These are phyloP conservation scores for Penicillium longicatenatum DNA, from an alignment of 495 filamentous ascomycete species.

Conservation along the genomic window DNA sequence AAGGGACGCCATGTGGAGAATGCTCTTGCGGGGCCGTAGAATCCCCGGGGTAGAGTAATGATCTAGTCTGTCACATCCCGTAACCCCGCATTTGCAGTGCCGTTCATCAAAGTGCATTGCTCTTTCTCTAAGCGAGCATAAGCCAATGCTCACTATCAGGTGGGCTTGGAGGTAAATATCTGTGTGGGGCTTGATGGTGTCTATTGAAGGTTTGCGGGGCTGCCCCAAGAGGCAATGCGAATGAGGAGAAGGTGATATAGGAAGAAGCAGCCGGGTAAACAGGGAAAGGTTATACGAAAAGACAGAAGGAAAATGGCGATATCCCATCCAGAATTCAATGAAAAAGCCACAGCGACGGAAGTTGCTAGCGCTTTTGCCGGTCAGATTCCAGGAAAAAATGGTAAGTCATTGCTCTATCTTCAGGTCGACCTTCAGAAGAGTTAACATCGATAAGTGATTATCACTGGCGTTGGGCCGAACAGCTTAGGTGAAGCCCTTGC, in stretches of 20 bases:
- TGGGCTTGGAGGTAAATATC: neutral
- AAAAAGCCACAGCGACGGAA: conserved; percentile 42
- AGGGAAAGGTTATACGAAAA: neutral
- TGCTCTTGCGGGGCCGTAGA: conserved; percentile 15
- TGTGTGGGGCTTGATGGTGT: neutral
- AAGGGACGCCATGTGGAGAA: conserved; percentile 14
- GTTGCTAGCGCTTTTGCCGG: conserved; percentile 45
- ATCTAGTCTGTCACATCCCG: conserved; percentile 9
- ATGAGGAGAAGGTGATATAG: neutral
- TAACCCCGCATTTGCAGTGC: conserved; percentile 15
- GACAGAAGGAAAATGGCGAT: conserved; percentile 8
- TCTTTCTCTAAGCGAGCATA: neutral
- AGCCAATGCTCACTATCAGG: neutral
- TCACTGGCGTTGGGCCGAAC: conserved; percentile 55
- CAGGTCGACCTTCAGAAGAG: neutral
- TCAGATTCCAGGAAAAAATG: conserved; percentile 37
- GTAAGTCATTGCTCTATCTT: conserved; percentile 9
- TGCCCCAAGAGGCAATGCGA: neutral
- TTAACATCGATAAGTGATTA: conserved; percentile 32
- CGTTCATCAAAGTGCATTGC: neutral
- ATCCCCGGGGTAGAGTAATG: neutral
- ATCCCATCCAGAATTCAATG: conserved; percentile 44
- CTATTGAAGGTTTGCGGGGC: neutral
- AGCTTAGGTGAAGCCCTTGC: conserved; percentile 56
- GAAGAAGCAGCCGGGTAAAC: neutral